Base-by-base conservation (phyloP, 768 basidiomycete genomes). In the Cystobasidium ongulense region DNA sequence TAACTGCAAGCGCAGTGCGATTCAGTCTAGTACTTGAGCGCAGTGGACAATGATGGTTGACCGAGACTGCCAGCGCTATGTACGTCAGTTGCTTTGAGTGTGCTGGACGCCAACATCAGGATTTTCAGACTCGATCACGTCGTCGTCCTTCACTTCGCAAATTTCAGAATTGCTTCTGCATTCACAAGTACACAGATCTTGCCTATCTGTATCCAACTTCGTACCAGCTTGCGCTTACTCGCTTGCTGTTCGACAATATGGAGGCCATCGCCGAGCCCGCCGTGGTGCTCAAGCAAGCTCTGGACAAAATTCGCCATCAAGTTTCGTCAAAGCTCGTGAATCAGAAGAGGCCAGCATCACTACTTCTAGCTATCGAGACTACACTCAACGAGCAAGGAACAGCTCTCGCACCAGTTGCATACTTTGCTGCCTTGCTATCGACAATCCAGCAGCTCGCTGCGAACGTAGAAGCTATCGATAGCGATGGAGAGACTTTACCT, bases 401-500 rank as follows among this genome's bases (percentile, higher is more conserved):
- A 52, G 87, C 89, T 66, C 82, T 83, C 46, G 85, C 89, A 8
- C 85, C 94, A 7, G 92, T 92, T 0, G 95, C 96, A 35, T 98
- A 97, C 83, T 96, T 94, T 81, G 91, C 92, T n/a, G 89, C 90
- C 1, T 84, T 95, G 73, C 83, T 91, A 62, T 92, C 91, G 15
- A 89, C 90, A 8, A 85, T 95, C 35, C 89, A 91, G 78, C 87
- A 88, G 73, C 87, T 88, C 13, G 82, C 88, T 85, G 79, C 84
- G 83, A 77, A 85, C 84, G 77, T 77, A 80, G 68, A 80, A 79
- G 77, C 81, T 84, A 72, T 82, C 81, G 77, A 74, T 31, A 84
- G 82, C 4, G 90, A 92, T 66, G 88, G 88, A 18, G 89, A 90
- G 73, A 83, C 91, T 35, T 83, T 94, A 15, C 90, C 91, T 21